Evolutionary conservation across 495 filamentous ascomycete genomes (phyloP).

Genomic region (Trichoderma parareesei): DNA sequence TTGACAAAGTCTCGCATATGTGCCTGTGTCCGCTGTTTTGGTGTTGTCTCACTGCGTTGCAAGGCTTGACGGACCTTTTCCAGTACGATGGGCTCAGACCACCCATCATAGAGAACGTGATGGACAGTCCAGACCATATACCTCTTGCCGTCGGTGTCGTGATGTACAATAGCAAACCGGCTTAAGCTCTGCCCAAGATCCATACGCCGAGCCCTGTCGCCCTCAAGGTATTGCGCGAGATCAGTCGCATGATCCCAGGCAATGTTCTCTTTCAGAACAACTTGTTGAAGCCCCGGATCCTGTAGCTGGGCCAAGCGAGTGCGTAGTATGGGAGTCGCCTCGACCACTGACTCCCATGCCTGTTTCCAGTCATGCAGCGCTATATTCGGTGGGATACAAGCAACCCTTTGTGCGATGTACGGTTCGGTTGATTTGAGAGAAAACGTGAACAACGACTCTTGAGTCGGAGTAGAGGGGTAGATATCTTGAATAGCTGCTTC

Average conservation of each 20-base stretch:
- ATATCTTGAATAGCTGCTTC: background rate
- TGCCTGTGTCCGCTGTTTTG: background rate
- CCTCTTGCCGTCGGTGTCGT: background rate
- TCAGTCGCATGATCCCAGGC: background rate
- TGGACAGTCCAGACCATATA: background rate
- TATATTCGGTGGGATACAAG: background rate
- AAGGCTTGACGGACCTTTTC: background rate
- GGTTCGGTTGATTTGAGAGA: background rate
- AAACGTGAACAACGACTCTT: background rate
- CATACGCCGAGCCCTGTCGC: background rate
- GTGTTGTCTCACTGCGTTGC: background rate
- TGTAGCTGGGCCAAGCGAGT: background rate
- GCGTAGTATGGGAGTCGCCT: slow-evolving; percentile 22
- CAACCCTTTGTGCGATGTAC: background rate
- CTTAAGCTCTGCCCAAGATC: background rate
- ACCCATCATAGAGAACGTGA: slow-evolving; percentile 1
- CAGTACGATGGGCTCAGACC: background rate
- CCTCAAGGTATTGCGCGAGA: background rate
- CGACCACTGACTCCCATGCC: slow-evolving; percentile 21
- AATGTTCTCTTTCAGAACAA: background rate
- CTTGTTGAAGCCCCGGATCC: background rate
- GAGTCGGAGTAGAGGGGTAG: background rate
- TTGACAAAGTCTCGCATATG: background rate
- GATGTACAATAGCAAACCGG: background rate
- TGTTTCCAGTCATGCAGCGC: background rate